Evolutionary conservation across 768 basidiomycete genomes (phyloP), one percentile per base, ranked within the genome.

Genomic region (Mycena belliarum): DNA sequence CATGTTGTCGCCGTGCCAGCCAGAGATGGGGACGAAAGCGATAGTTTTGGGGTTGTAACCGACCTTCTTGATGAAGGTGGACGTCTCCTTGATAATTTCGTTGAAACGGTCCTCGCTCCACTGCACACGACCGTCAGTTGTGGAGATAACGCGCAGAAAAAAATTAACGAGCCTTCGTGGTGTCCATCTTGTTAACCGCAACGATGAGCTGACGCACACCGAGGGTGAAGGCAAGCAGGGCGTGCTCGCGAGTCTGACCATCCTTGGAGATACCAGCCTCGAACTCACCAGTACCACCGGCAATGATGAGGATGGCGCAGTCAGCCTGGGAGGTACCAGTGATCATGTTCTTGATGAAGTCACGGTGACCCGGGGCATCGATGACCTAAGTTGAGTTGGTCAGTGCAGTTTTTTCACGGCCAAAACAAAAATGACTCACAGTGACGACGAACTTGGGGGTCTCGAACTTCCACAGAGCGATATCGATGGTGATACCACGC

Each of bases 1-100:
- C 96, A 99, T 99, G 91, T 99, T 99, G 87, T 99, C 97, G 73
- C 97, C 97, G 84, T 98, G 95, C 97, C 97, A 99, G 69, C 97
- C 97, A 63, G 97, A 99, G 79, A 99, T 99, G 72, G 97, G 97
- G 62, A 98, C 96, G 82, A 98, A 99, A 63, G 96, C 86, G 65
- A 99, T 95, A 55, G 87, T 75, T 86, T 97, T 98, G 76, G 96
- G 96, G 89, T 98, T 98, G 86, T 97, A 98, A 52, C 96, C 96
- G 73, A 98, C 96, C 86, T 98, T 97, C 87, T 96, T 98, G 77
- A 98, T 96, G 86, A 98, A 98, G 76, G 80, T 88, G 68, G 91
- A 91, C 44, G 94, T 95, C 80, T 97, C 95, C 85, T 96, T 98
- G 80, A 97, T 77, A 70, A 98, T 96, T 90, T 98, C 97, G 77